phyloP scores from a whole-genome alignment of 1,139 yeast species.

The Wickerhamomyces sp. region DNA sequence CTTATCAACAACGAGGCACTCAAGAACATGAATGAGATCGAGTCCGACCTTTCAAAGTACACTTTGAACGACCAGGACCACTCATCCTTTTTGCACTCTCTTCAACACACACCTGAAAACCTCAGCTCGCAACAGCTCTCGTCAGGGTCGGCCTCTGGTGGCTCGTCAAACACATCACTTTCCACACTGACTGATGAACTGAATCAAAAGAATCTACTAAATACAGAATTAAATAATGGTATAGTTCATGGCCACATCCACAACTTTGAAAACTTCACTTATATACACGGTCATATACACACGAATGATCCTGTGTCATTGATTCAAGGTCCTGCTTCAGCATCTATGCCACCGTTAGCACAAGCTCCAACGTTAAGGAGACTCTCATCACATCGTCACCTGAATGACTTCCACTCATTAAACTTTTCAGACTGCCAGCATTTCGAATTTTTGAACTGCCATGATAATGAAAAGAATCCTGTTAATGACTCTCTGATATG shows the following conservation, averaged over 20 bases:
- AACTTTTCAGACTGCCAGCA: constrained; percentile 32
- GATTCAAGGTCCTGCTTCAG: neutral
- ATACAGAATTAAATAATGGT: constrained; percentile 32
- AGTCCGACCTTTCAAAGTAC: neutral
- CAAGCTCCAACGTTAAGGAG: constrained; percentile 2
- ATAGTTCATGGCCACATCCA: constrained; percentile 69
- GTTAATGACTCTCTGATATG: constrained; percentile 13
- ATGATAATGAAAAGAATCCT: constrained; percentile 20
- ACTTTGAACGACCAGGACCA: neutral
- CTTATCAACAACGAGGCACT: neutral
- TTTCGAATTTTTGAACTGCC: constrained; percentile 35
- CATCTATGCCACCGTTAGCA: neutral
- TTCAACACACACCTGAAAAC: no score
- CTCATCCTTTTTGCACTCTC: neutral
- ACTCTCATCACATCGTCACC: constrained; percentile 14
- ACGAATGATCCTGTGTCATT: constrained; percentile 25
- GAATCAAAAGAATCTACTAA: neutral
- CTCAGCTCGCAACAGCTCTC: no score
- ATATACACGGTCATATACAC: constrained; percentile 68
- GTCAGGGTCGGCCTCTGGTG: no score
- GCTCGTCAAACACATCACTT: no score
- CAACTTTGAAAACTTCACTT: constrained; percentile 58
- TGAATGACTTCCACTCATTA: constrained; percentile 14
- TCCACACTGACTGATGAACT: neutral
- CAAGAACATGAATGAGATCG: neutral